Percentiles rank a stretch among this genome's conserved stretches.
These are phyloP conservation scores for Climacium dendroides DNA, from an alignment of 225 moss, liverwort and hornwort genomes.

Conservation along the genomic window DNA sequence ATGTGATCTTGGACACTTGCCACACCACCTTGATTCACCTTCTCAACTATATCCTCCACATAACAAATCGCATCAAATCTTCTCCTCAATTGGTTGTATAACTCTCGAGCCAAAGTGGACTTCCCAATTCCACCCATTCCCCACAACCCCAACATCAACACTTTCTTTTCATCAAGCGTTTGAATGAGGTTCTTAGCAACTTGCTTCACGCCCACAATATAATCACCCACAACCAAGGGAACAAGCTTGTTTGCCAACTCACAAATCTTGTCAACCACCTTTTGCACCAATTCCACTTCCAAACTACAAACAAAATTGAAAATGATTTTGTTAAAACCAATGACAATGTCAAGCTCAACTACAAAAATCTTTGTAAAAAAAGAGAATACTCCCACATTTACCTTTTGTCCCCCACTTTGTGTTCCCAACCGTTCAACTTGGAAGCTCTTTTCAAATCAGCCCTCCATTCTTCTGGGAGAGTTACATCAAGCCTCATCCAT, in stretches of 20 bases:
- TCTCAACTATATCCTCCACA: neutral
- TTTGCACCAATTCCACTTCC: neutral
- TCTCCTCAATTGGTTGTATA: neutral
- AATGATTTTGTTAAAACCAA: neutral
- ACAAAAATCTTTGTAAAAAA: too few species aligned
- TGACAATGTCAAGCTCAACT: rapidly evolving
- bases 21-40: neutral
- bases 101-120: neutral
- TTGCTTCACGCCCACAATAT: neutral
- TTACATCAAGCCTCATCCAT: too few species aligned
- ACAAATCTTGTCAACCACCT: neutral
- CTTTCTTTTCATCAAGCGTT: neutral
- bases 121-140: neutral
- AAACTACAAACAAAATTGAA: neutral
- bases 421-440: too few species aligned
- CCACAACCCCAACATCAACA: neutral
- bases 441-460: too few species aligned
- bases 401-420: neutral
- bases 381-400: neutral
- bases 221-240: neutral
- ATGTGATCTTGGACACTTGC: neutral
- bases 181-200: neutral
- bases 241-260: neutral
- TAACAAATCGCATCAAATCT: neutral
- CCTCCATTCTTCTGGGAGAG: too few species aligned